These are phyloP conservation scores for Pyrus communis DNA, from an alignment of 306 rosid species.

Conservation along the genomic window DNA sequence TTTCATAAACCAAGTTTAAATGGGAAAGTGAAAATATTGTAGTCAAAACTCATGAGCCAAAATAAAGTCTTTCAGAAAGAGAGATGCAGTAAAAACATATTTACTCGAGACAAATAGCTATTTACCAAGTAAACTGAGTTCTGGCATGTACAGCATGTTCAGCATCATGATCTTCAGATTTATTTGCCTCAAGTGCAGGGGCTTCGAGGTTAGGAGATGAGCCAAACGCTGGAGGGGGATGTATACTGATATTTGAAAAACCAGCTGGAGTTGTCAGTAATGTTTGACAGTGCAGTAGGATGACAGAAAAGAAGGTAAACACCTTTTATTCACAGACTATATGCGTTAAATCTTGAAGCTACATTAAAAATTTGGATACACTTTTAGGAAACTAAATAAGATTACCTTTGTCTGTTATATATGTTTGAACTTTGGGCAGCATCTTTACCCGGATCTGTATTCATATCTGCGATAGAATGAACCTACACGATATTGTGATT, in stretches of 20 bases:
- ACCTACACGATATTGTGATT: conserved; percentile 50
- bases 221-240: conserved; percentile 99
- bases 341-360: neutral
- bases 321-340: neutral
- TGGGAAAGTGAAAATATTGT: neutral
- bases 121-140: conserved; percentile 48
- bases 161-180: conserved; percentile 42
- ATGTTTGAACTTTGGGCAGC: conserved; percentile 44
- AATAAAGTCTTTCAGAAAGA: neutral
- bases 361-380: neutral
- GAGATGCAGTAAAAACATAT: conserved; percentile 7
- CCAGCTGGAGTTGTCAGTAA: conserved; percentile 18
- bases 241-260: conserved; percentile 44
- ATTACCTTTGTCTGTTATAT: conserved; percentile 55
- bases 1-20: neutral
- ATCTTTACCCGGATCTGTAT: conserved; percentile 40
- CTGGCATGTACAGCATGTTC: conserved; percentile 66
- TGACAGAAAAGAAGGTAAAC: neutral
- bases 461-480: conserved; percentile 51
- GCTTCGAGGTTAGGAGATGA: conserved; percentile 99
- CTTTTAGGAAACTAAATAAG: neutral
- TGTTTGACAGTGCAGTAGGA: conserved; percentile 7
- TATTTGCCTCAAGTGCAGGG: conserved; percentile 65
- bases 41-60: neutral
- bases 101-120: conserved; percentile 6